These are phyloP conservation scores for Torulaspora franciscae DNA, from an alignment of 805 yeast genomes.

Conservation along the genomic window DNA sequence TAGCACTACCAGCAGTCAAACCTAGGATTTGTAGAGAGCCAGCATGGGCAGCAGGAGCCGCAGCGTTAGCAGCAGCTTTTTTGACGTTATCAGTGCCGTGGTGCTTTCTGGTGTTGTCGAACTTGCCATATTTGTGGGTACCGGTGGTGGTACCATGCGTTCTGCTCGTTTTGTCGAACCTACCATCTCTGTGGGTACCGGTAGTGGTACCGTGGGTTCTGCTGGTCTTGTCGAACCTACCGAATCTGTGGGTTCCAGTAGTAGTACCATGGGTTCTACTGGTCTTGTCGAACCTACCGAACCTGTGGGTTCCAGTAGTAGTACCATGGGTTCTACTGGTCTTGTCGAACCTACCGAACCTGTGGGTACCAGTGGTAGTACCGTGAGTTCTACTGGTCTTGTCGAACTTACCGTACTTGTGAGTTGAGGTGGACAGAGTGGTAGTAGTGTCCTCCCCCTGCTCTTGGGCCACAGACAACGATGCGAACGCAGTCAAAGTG, in stretches of 20 bases:
- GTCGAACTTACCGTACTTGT: slow-evolving; percentile 51
- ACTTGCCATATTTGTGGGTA: slow-evolving; percentile 55
- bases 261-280: slow-evolving; percentile 30
- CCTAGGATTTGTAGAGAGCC: slow-evolving; percentile 28
- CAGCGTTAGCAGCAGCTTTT: slow-evolving; percentile 25
- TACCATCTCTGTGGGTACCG: slow-evolving; percentile 55
- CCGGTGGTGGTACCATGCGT: slow-evolving; percentile 39
- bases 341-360: slow-evolving; percentile 49
- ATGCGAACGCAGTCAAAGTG: slow-evolving; percentile 38
- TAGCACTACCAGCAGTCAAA: slow-evolving; percentile 41
- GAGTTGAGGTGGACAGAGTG: slow-evolving; percentile 40
- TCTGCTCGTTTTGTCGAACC: slow-evolving; percentile 41
- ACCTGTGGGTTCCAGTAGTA: slow-evolving; percentile 49
- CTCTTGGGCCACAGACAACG: slow-evolving; percentile 28
- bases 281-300: slow-evolving; percentile 48
- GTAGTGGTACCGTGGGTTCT: slow-evolving; percentile 44
- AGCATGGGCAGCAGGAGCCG: slow-evolving; percentile 21
- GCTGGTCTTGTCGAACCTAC: slow-evolving; percentile 46
- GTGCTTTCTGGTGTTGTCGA: slow-evolving; percentile 40
- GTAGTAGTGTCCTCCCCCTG: slow-evolving; percentile 28
- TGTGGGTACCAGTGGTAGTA: slow-evolving; percentile 50
- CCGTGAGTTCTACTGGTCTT: slow-evolving; percentile 31
- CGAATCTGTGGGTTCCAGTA: slow-evolving; percentile 54
- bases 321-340: slow-evolving; percentile 32
- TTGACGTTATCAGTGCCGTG: slow-evolving; percentile 25